Evolutionary conservation across 2,329 filamentous ascomycete genomes (phyloP), one percentile per base, ranked within the genome.

Genomic region (Aspergillus sp.): DNA sequence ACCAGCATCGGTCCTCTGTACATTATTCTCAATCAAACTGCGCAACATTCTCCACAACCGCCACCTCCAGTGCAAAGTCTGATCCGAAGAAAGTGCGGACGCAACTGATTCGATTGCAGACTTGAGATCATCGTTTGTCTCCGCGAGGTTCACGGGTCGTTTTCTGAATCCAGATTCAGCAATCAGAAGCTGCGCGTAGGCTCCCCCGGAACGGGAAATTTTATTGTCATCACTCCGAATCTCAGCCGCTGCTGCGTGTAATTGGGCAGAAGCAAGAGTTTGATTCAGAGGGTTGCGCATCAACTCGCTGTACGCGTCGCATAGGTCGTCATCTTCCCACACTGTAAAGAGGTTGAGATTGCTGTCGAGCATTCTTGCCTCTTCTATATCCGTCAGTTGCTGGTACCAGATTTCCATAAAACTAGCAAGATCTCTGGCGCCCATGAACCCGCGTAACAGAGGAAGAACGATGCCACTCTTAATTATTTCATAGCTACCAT

Each of bases 241-340:
- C 39, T 72, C 67, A 8, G 53, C 46, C 14, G 71, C 66, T 39
- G 72, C 69, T 23, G 64, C 65, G 50, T 66, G 70, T 52, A 75
- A 62, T 43, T 72, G 73, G 19, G 62, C 65, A 55, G 63, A 61
- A 43, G 72, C 57, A 55, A 68, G 67, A 4, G 64, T 56, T 12
- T 69, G 64, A 9, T 68, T 69, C 21, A 75, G 64, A 7, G 71
- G 69, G 23, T 61, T 72, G 24, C 66, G 68, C 56, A 74, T 59
- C 52, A 74, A 48, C 15, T 73, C 68, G 27, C 69, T 66, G 63
- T 74, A 78, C 37, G 62, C 65, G 24, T 71, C 67, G 35, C 72
- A 73, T 14, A 80, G 37, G 58, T 77, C 75, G 51, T 79, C 75
- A 56, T 79, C 76, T 61, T 80, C 77, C 78, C 78, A 80, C 3